phyloP scores from a whole-genome alignment of 2,329 filamentous ascomycete genomes.

The Ceratocystis cacaofunesta region DNA sequence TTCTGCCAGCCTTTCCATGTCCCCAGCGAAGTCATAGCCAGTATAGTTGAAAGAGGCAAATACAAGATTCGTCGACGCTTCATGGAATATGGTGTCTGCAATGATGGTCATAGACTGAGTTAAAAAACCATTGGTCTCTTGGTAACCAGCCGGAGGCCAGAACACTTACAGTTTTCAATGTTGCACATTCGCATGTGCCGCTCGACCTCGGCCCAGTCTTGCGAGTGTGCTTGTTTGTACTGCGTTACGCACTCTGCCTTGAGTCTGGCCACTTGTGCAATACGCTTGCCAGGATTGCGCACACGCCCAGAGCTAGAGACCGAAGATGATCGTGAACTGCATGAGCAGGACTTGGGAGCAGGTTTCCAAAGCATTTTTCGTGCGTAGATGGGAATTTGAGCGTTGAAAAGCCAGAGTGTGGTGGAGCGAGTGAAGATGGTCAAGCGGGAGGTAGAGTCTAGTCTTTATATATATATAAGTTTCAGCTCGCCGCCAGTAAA shows the following conservation, averaged over 20 bases:
- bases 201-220: conserved; percentile 64
- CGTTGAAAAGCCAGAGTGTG: background rate
- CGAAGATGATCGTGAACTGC: conserved; percentile 2
- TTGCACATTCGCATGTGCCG: conserved; percentile 62
- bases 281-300: conserved; percentile 26
- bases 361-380: conserved; percentile 8
- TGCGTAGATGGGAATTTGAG: too few relatives aligned
- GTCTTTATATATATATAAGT: too few relatives aligned
- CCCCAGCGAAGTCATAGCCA: conserved; percentile 54
- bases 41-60: conserved; percentile 69
- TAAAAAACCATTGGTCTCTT: background rate
- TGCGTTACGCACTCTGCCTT: conserved; percentile 49
- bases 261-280: conserved; percentile 60
- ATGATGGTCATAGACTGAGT: background rate
- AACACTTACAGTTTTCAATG: conserved; percentile 51
- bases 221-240: conserved; percentile 60
- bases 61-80: conserved; percentile 45
- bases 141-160: background rate
- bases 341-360: conserved; percentile 6
- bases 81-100: conserved; percentile 58
- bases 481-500: too few relatives aligned
- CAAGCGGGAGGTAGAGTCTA: too few relatives aligned
- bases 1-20: conserved; percentile 62
- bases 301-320: background rate
- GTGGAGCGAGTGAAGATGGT: background rate